A percentile compares a stretch with the other conserved stretches of the same genome.
Evolutionary conservation across 2,329 filamentous ascomycete species (phyloP).

Genomic region (Penicillium paneum): DNA sequence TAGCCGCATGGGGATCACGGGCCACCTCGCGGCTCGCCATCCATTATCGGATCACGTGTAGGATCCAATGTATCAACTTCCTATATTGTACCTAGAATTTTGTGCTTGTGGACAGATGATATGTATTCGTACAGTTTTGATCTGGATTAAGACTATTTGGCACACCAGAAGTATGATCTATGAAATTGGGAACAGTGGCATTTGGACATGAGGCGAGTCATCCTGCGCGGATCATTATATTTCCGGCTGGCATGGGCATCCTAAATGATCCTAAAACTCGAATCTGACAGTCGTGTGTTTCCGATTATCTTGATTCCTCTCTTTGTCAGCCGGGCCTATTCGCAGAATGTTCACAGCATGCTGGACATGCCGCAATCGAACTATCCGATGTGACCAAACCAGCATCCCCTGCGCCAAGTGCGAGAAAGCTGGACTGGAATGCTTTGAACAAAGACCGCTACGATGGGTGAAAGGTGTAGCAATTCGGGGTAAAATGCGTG

Average conservation of each 20-base stretch:
- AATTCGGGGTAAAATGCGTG: constrained; percentile 32
- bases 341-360: constrained; percentile 14
- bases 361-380: constrained; percentile 37
- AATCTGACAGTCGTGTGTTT: background rate
- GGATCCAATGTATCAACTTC: too few species aligned
- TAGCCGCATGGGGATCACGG: too few species aligned
- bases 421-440: constrained; percentile 33
- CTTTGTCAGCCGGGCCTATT: background rate
- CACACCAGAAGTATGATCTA: too few species aligned
- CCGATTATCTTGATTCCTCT: background rate
- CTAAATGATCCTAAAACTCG: background rate
- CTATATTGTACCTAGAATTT: too few species aligned
- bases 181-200: too few species aligned
- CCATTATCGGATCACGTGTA: too few species aligned
- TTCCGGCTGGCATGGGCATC: background rate
- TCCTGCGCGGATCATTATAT: background rate
- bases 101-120: too few species aligned
- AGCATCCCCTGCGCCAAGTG: constrained; percentile 33
- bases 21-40: too few species aligned
- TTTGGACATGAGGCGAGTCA: background rate
- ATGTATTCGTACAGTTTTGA: too few species aligned
- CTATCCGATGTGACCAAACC: constrained; percentile 33
- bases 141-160: too few species aligned
- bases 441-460: constrained; percentile 31
- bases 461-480: constrained; percentile 37